Conservation (phyloP, 2,329 filamentous ascomycete genomes). For the Dendrostoma leiphaemia region DNA sequence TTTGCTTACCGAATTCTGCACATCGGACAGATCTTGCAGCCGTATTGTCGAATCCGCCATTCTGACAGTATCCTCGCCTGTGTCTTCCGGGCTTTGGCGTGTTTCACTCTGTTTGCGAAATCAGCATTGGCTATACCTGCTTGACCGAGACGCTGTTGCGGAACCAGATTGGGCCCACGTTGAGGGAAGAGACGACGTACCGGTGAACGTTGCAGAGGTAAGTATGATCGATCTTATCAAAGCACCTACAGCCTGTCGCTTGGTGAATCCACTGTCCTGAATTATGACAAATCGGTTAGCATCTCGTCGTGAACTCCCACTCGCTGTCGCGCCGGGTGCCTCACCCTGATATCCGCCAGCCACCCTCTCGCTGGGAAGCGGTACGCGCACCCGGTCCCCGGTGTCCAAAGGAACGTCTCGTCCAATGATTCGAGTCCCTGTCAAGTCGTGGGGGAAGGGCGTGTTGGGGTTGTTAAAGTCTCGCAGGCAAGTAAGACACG, state of each 20-base stretch:
- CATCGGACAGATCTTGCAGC: neutral
- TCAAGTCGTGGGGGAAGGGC: no score
- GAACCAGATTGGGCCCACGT: no score
- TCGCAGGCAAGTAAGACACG: neutral
- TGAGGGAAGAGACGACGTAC: neutral
- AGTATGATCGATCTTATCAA: neutral
- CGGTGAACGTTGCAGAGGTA: neutral
- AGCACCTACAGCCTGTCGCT: neutral
- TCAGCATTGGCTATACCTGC: no score
- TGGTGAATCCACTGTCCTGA: neutral
- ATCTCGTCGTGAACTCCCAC: neutral
- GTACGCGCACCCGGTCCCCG: no score
- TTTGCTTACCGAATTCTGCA: neutral
- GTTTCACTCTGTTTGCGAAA: neutral
- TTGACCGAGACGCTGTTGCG: no score
- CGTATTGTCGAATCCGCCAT: neutral
- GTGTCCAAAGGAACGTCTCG: no score
- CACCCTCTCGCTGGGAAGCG: no score
- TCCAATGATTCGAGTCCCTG: no score
- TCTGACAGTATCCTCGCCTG: neutral
- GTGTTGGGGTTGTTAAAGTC: neutral
- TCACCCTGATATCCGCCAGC: no score
- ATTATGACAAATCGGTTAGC: neutral
- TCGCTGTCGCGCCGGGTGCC: no score
- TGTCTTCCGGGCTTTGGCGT: neutral